phyloP scores from a whole-genome alignment of 1,284 basidiomycete genomes.

The Cystobasidiaceae sp. region DNA sequence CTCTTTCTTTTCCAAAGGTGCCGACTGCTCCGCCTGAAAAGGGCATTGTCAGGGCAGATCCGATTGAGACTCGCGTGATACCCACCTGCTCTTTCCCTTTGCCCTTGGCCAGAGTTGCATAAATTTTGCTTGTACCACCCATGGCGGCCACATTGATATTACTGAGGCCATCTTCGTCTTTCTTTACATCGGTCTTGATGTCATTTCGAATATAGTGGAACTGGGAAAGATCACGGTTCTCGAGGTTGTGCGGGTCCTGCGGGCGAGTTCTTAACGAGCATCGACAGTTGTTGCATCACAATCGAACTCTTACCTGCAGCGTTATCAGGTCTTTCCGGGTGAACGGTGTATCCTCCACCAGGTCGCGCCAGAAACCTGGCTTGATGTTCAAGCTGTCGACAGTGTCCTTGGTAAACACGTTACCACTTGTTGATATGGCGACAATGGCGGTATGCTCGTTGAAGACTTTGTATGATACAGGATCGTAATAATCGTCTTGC shows the following conservation, averaged over 20 bases:
- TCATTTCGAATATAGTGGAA: slow-evolving; percentile 46
- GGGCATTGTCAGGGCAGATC: slow-evolving; percentile 2
- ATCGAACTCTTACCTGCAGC: slow-evolving; percentile 53
- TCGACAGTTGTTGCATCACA: slow-evolving; percentile 92
- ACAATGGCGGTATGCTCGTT: slow-evolving; percentile 52
- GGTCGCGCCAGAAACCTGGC: slow-evolving; percentile 61
- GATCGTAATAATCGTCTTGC: slow-evolving; percentile 46
- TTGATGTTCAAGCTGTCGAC: slow-evolving; percentile 63
- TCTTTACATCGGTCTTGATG: slow-evolving; percentile 37
- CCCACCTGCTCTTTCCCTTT: not conserved
- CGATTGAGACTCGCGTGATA: no score
- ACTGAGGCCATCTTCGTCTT: slow-evolving; percentile 40
- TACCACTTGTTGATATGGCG: slow-evolving; percentile 56
- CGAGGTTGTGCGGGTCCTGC: slow-evolving; percentile 48
- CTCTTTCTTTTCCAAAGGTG: not conserved
- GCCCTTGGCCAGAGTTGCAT: slow-evolving; percentile 32
- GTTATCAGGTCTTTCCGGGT: slow-evolving; percentile 84
- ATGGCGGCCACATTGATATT: slow-evolving; percentile 44
- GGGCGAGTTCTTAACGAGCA: slow-evolving; percentile 13
- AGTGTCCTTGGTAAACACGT: slow-evolving; percentile 80
- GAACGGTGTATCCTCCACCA: slow-evolving; percentile 78
- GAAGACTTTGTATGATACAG: slow-evolving; percentile 52
- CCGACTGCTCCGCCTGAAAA: slow-evolving; percentile 27
- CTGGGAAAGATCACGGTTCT: slow-evolving; percentile 41
- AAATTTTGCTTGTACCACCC: slow-evolving; percentile 43